Evolutionary conservation across 495 filamentous ascomycete genomes (phyloP).

Genomic region (Penicillium maclennaniae): DNA sequence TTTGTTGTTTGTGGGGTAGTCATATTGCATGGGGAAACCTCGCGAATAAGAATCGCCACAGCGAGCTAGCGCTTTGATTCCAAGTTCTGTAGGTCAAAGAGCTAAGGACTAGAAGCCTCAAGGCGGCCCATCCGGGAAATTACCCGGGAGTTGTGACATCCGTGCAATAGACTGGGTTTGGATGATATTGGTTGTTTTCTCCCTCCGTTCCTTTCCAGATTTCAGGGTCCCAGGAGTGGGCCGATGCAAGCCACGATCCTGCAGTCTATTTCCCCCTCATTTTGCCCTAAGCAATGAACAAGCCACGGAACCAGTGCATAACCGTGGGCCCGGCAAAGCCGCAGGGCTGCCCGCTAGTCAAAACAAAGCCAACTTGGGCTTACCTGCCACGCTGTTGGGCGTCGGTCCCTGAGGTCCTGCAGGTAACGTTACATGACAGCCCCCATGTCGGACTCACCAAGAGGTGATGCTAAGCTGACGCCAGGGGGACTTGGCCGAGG

Average conservation of each 20-base stretch:
- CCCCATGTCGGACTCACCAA: neutral
- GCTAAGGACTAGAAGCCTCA: neutral
- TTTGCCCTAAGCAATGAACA: neutral
- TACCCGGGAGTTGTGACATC: conserved; percentile 5
- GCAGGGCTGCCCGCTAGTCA: conserved; percentile 7
- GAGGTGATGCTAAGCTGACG: conserved; percentile 5
- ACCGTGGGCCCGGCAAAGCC: neutral
- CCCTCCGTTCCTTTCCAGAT: neutral
- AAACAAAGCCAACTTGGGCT: conserved; percentile 1
- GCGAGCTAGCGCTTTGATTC: conserved; percentile 4
- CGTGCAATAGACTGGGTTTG: conserved; percentile 5
- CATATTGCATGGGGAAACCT: conserved; percentile 24
- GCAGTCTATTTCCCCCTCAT: neutral
- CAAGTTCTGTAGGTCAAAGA: conserved; percentile 1
- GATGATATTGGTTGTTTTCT: neutral
- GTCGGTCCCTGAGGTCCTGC: conserved; percentile 11
- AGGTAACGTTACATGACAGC: conserved; percentile 25
- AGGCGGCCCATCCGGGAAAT: conserved; percentile 1
- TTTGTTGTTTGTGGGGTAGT: conserved; percentile 6
- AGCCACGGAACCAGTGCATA: neutral
- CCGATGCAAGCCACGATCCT: conserved; percentile 7
- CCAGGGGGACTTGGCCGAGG: neutral
- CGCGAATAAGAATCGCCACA: conserved; percentile 17
- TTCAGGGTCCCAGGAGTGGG: conserved; percentile 2
- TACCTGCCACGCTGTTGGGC: neutral